phyloP scores from a whole-genome alignment of 331 rosid species.

The Phaseolus coccineus region DNA sequence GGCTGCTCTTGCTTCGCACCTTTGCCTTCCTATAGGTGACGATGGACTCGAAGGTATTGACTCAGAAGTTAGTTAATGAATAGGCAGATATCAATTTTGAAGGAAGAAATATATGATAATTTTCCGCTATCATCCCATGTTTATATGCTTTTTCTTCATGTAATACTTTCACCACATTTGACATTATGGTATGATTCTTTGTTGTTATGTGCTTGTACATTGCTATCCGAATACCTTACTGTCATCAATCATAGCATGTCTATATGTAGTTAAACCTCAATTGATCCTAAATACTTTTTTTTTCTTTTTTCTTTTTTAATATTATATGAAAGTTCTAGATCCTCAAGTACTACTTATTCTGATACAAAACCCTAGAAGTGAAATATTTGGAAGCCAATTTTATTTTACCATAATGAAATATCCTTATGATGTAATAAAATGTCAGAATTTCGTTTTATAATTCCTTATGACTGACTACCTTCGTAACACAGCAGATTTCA shows the following conservation, averaged over 20 bases:
- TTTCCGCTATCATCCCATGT: background rate
- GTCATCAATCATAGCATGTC: slow-evolving; percentile 29
- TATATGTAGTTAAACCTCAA: background rate
- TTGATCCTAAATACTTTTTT: slow-evolving; percentile 25
- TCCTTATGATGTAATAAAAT: no score
- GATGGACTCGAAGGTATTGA: no score
- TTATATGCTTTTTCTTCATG: background rate
- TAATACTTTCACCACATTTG: background rate
- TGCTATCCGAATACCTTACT: slow-evolving; percentile 5
- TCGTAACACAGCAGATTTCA: slow-evolving; percentile 27
- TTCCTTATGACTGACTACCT: background rate
- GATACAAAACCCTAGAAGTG: slow-evolving; percentile 1
- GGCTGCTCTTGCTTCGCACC: no score
- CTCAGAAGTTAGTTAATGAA: background rate
- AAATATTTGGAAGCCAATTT: background rate
- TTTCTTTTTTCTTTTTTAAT: no score
- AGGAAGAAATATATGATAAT: slow-evolving; percentile 4
- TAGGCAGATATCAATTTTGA: slow-evolving; percentile 23
- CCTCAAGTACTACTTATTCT: slow-evolving; percentile 3
- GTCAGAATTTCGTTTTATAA: background rate
- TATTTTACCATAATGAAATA: no score
- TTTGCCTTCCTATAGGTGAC: no score
- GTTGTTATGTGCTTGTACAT: background rate
- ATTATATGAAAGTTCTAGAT: slow-evolving; percentile 4
- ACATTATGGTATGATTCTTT: slow-evolving; percentile 11